Percentiles rank a stretch among this genome's conserved stretches.
Evolutionary conservation across 2,329 filamentous ascomycete genomes (phyloP).

Genomic region (Mariannaea sp.): DNA sequence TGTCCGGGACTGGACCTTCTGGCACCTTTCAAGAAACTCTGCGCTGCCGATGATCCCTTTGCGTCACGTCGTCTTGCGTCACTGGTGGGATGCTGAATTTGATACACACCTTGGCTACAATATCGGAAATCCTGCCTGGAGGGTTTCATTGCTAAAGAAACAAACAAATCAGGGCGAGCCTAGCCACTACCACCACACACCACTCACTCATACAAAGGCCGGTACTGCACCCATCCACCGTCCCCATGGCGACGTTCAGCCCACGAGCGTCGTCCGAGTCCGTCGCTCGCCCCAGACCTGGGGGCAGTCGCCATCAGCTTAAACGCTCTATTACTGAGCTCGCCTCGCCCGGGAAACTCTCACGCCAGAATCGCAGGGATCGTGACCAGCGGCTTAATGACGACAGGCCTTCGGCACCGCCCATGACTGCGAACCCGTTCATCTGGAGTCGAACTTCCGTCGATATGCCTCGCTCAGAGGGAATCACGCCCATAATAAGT

Average conservation of each 20-base stretch:
- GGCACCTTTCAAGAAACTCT: background rate
- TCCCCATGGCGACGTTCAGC: slow-evolving; percentile 32
- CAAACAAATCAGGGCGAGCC: slow-evolving; percentile 7
- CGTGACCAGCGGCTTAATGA: slow-evolving; percentile 37
- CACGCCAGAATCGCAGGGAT: slow-evolving; percentile 42
- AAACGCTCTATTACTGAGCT: slow-evolving; percentile 61
- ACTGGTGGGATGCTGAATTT: slow-evolving; percentile 1
- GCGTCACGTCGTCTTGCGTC: slow-evolving; percentile 15
- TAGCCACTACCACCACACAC: background rate
- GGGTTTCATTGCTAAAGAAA: slow-evolving; percentile 1
- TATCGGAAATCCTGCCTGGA: background rate
- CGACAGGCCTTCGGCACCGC: slow-evolving; percentile 32
- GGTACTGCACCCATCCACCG: background rate
- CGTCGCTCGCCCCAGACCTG: slow-evolving; percentile 33
- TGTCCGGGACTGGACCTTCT: slow-evolving; percentile 1
- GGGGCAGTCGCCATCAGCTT: slow-evolving; percentile 54
- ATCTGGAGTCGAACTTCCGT: slow-evolving; percentile 47
- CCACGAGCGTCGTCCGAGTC: slow-evolving; percentile 35
- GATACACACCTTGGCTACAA: background rate
- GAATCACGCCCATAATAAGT: slow-evolving; percentile 49
- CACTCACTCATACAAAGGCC: too few species aligned
- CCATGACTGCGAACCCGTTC: slow-evolving; percentile 35
- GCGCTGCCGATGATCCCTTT: slow-evolving; percentile 19
- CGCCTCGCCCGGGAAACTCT: slow-evolving; percentile 51
- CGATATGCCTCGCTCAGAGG: slow-evolving; percentile 53